These are phyloP conservation scores for Arabidopsis arenosa DNA, from an alignment of 345 rosid species.

Conservation along the genomic window DNA sequence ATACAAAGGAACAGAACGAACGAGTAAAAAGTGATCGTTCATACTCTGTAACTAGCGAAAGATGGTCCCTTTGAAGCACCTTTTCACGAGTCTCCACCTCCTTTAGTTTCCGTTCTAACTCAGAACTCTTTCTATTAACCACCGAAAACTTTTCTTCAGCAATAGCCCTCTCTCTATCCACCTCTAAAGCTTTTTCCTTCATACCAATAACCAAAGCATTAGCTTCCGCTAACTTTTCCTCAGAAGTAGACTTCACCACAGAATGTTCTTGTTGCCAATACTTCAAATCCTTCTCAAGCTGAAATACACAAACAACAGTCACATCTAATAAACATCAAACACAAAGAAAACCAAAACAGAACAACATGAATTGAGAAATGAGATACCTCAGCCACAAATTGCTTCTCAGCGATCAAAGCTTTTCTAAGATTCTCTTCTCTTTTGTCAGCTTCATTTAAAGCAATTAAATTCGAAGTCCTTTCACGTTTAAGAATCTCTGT, in stretches of 20 bases:
- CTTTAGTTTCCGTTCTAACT: conserved; percentile 70
- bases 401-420: conserved; percentile 64
- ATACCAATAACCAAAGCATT: conserved; percentile 62
- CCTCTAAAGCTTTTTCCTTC: conserved; percentile 62
- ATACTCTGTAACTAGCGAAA: conserved; percentile 76
- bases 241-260: conserved; percentile 61
- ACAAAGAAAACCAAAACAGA: neutral
- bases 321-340: conserved; percentile 16
- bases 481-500: conserved; percentile 80
- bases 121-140: conserved; percentile 61
- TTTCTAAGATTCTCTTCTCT: conserved; percentile 70
- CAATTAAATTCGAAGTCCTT: conserved; percentile 60
- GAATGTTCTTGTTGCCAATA: conserved; percentile 58
- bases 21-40: neutral
- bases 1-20: conserved; percentile 1
- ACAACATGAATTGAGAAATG: neutral
- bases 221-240: conserved; percentile 68
- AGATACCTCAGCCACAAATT: conserved; percentile 69
- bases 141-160: conserved; percentile 75
- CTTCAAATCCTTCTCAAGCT: conserved; percentile 80
- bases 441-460: conserved; percentile 71
- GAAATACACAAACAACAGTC: conserved; percentile 28
- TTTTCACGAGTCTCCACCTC: conserved; percentile 75
- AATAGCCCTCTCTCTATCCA: conserved; percentile 57
- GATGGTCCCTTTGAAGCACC: conserved; percentile 63